A percentile compares a stretch with the other conserved stretches of the same genome.
phyloP scores from a whole-genome alignment of 352 stramenopile genomes.

The Phytophthora crassamura region DNA sequence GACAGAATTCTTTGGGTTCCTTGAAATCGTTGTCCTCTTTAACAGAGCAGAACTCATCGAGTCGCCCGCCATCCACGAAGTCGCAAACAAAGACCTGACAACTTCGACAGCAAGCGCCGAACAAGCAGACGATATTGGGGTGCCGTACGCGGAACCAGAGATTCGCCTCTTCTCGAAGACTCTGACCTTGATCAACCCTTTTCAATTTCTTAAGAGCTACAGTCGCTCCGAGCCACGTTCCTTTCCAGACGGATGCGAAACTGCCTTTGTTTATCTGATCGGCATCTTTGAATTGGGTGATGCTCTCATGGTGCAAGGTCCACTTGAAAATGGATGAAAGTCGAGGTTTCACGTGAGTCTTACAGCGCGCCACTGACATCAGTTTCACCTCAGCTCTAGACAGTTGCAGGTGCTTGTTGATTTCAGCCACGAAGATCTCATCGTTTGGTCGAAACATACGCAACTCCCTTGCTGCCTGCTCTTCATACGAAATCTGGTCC shows the following conservation, averaged over 20 bases:
- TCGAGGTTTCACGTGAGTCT: too few relatives aligned
- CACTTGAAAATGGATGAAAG: too few relatives aligned
- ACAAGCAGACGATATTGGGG: slow-evolving; percentile 40
- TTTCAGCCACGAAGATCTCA: too few relatives aligned
- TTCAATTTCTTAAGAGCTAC: slow-evolving; percentile 25
- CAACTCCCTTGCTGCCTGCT: too few relatives aligned
- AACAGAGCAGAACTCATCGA: not conserved
- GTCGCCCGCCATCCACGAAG: slow-evolving; percentile 16
- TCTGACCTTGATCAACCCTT: not conserved
- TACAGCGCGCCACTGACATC: too few relatives aligned
- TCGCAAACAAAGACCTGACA: slow-evolving; percentile 31
- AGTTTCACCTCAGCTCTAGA: too few relatives aligned
- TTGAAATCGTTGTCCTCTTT: not conserved
- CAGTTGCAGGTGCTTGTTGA: too few relatives aligned
- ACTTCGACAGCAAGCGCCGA: slow-evolving; percentile 30
- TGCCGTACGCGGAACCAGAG: slow-evolving; percentile 41
- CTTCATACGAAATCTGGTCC: too few relatives aligned
- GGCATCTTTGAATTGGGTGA: not conserved
- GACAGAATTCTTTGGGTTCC: too few relatives aligned
- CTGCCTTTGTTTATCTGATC: not conserved
- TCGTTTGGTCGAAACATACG: too few relatives aligned
- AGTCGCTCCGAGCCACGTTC: slow-evolving; percentile 11
- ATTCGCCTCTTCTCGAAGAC: slow-evolving; percentile 27
- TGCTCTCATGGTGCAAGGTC: too few relatives aligned
- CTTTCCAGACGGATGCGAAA: slow-evolving; percentile 4